A percentile compares a stretch with the other conserved stretches of the same genome.
These are phyloP conservation scores for Monascus purpureus DNA, from an alignment of 495 filamentous ascomycete species.

Conservation along the genomic window DNA sequence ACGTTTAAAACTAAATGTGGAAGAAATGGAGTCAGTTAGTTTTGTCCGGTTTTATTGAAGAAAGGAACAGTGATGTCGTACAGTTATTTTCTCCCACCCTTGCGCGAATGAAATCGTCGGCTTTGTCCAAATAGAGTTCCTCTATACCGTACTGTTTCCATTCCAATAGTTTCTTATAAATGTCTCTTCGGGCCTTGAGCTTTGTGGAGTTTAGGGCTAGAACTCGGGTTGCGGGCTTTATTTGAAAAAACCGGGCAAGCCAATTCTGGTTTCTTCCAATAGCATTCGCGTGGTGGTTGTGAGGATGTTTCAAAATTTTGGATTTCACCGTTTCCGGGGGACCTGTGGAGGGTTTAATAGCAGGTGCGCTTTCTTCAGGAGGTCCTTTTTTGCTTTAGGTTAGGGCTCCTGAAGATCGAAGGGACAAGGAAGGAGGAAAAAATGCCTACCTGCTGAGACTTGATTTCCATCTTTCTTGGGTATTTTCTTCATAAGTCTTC, in stretches of 20 bases:
- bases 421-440: not conserved
- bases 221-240: slow-evolving; percentile 64
- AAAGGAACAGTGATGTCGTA: slow-evolving; percentile 15
- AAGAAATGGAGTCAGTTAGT: not conserved
- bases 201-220: slow-evolving; percentile 61
- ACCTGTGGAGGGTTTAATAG: no score
- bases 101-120: slow-evolving; percentile 57
- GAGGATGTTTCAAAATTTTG: slow-evolving; percentile 5
- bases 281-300: slow-evolving; percentile 7
- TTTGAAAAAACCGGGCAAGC: slow-evolving; percentile 74
- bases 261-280: slow-evolving; percentile 45
- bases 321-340: slow-evolving; percentile 7
- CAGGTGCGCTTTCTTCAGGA: no score
- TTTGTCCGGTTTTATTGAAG: not conserved
- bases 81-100: slow-evolving; percentile 61
- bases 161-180: slow-evolving; percentile 54
- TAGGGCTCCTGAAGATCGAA: not conserved
- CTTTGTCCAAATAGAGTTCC: slow-evolving; percentile 60
- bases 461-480: slow-evolving; percentile 10
- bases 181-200: slow-evolving; percentile 55
- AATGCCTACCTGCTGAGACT: not conserved
- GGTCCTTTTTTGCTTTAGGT: no score
- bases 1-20: slow-evolving; percentile 46
- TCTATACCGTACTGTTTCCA: slow-evolving; percentile 72
- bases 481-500: slow-evolving; percentile 22